These are phyloP conservation scores for Sonneratia caseolaris DNA, from an alignment of 345 rosid genomes.

Conservation along the genomic window DNA sequence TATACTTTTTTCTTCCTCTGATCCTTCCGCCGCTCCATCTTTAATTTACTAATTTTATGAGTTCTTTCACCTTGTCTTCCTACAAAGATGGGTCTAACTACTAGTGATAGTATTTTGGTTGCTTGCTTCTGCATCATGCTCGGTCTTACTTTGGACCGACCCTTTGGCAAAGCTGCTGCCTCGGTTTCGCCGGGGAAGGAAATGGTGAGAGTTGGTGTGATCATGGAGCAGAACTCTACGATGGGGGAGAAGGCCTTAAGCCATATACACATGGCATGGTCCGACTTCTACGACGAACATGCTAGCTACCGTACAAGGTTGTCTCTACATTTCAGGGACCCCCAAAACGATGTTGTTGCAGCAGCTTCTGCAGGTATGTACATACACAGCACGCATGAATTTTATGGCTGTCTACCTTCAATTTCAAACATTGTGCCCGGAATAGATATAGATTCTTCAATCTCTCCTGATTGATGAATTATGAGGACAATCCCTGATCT, in stretches of 20 bases:
- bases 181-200: not conserved
- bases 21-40: too few species aligned
- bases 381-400: not conserved
- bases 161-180: not conserved
- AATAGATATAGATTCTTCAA: too few species aligned
- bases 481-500: too few species aligned
- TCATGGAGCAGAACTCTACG: conserved; percentile 7
- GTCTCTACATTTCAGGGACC: conserved; percentile 1
- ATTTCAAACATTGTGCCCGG: too few species aligned
- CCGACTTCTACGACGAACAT: conserved; percentile 18
- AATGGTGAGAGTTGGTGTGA: conserved; percentile 13
- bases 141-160: not conserved
- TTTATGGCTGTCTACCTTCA: not conserved
- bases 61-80: too few species aligned
- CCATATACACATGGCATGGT: conserved; percentile 12
- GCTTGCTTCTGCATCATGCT: not conserved
- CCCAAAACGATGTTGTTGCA: conserved; percentile 4
- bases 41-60: too few species aligned
- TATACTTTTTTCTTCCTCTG: too few species aligned
- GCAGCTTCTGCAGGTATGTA: conserved; percentile 18
- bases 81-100: not conserved
- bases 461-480: too few species aligned
- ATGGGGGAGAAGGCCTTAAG: conserved; percentile 7
- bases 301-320: conserved; percentile 10
- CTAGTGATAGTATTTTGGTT: not conserved